Conservation (phyloP, 208 protist genomes). For the Zelonia costaricensis region DNA sequence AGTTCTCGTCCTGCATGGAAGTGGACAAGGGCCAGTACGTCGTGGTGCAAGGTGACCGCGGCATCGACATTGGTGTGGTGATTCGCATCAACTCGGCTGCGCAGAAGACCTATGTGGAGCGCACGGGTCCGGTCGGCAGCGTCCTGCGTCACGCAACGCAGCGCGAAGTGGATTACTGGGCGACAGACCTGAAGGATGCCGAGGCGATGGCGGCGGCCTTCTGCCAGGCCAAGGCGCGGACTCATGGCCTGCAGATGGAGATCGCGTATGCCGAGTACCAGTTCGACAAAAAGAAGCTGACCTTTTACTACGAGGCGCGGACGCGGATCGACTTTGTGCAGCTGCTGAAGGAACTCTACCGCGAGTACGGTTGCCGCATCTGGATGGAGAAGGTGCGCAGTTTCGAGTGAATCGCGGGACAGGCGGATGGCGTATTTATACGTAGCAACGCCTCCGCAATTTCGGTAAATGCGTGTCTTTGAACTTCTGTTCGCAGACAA, state of each 20-base stretch:
- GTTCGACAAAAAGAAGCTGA: constrained; percentile 94
- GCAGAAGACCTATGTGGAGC: constrained; percentile 61
- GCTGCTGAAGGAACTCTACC: constrained; percentile 83
- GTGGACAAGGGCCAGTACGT: constrained; percentile 81
- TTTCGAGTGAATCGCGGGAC: constrained; percentile 24
- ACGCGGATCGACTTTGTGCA: constrained; percentile 81
- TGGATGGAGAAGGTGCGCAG: constrained; percentile 89
- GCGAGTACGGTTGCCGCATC: constrained; percentile 88
- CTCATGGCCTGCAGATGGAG: constrained; percentile 73
- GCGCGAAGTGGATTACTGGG: constrained; percentile 88
- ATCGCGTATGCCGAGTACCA: constrained; percentile 90
- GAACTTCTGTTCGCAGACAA: too few relatives aligned
- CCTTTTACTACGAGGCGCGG: constrained; percentile 88
- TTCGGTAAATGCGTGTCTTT: too few relatives aligned
- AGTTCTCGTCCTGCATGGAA: constrained; percentile 64
- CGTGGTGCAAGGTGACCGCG: constrained; percentile 87
- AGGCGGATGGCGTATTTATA: too few relatives aligned
- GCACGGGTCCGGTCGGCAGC: constrained; percentile 46
- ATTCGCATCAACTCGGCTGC: constrained; percentile 61
- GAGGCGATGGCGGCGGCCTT: constrained; percentile 67
- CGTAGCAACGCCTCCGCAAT: too few relatives aligned
- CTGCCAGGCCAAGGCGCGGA: constrained; percentile 61
- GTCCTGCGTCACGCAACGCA: constrained; percentile 81
- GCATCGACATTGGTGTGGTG: constrained; percentile 89
- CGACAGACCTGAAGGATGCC: constrained; percentile 79